Evolutionary conservation across 495 filamentous ascomycete genomes (phyloP), one percentile per base, ranked within the genome.

Genomic region (Penicillium waksmanii): DNA sequence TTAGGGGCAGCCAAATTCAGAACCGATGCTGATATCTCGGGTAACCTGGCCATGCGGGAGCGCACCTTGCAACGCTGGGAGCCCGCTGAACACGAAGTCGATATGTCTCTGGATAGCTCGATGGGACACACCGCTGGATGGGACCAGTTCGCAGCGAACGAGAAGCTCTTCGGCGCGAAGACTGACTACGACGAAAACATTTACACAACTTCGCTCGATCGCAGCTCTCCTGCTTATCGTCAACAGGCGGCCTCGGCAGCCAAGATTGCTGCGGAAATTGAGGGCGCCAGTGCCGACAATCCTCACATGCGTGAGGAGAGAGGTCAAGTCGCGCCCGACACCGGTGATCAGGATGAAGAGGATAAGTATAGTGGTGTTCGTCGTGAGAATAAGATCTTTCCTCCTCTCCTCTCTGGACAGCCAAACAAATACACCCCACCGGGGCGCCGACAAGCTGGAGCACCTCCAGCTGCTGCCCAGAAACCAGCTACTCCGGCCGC

Each of bases 321-420:
- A 67, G 87, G 91, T n/a, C 81, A 88, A 64, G 82, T 82, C 25
- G 79, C 82, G 54, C 76, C 74, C 10, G 88, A 91, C 60, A 82
- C 84, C 58, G 87, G 83, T 19, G 80, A 88, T 49, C 90, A 96
- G 71, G 95, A 99, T 68, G 90, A 94, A 71, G 90, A 94, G 73
- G 92, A 93, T 60, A 97, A 95, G 69, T 98, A 96, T 71, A 97
- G 93, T 71, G 93, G 93, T 67, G 95, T 99, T 18, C 89, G 85
- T 40, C 87, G 95, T 52, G 84, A 87, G 50, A 82, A 84, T 33
- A 72, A 74, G 63, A 82, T 85, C 21, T 90, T 90, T 66, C 85
- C 88, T n/a, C 84, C 89, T 9, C 76, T 93, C 42, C 67, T 84
- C 23, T 80, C 83, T 63, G 77, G 80, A 10, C 79, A 84, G 60